Percentiles rank a stretch among this genome's conserved stretches.
phyloP scores from a whole-genome alignment of 306 rosid species.

The Alnus glutinosa region DNA sequence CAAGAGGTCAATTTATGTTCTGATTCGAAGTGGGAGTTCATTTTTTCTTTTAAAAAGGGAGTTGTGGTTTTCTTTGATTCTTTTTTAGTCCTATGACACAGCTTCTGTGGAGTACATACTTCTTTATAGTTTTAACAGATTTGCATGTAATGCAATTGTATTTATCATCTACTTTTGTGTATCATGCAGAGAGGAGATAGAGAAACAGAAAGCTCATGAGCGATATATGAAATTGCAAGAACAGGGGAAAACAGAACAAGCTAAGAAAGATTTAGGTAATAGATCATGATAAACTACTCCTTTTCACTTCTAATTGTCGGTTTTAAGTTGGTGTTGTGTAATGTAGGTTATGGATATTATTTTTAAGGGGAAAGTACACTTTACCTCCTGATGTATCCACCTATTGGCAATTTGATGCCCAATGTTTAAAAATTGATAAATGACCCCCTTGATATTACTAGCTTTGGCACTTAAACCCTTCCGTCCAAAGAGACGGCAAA shows the following conservation, averaged over 20 bases:
- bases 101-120: neutral
- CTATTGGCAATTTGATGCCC: too few relatives aligned
- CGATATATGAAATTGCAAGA: slow-evolving; percentile 87
- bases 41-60: neutral
- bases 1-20: neutral
- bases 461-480: too few relatives aligned
- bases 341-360: neutral
- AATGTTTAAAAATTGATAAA: too few relatives aligned
- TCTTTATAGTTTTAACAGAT: neutral
- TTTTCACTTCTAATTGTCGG: neutral
- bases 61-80: neutral
- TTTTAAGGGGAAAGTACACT: neutral
- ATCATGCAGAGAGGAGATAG: slow-evolving; percentile 73
- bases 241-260: slow-evolving; percentile 92
- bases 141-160: neutral
- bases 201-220: slow-evolving; percentile 88
- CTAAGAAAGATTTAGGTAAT: slow-evolving; percentile 89
- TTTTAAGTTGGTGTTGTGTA: neutral
- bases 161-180: neutral
- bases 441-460: too few relatives aligned
- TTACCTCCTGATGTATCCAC: too few relatives aligned
- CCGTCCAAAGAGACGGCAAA: too few relatives aligned
- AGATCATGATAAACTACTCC: slow-evolving; percentile 5
- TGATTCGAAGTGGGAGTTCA: slow-evolving; percentile 3
- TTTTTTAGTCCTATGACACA: neutral